Conservation (phyloP, 371 early-diverging fungal genomes). For the Mortierella sp. region DNA sequence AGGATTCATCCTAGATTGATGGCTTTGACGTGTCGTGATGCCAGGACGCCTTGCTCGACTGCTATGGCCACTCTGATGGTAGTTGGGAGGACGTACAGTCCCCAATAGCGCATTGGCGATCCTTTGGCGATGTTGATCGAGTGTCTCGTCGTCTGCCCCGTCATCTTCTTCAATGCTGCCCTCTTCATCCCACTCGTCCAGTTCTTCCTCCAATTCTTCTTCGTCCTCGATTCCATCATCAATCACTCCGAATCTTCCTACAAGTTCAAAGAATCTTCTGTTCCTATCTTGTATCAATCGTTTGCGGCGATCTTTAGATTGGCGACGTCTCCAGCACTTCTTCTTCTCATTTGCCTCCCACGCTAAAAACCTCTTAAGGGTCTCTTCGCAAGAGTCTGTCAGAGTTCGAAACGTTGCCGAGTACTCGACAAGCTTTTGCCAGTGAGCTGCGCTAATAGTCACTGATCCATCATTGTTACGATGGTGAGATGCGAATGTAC, state of each 20-base stretch:
- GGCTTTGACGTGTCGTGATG: not conserved
- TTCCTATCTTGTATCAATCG: slow-evolving; percentile 11
- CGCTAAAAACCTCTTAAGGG: slow-evolving; percentile 18
- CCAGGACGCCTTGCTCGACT: not conserved
- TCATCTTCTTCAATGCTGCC: slow-evolving; percentile 27
- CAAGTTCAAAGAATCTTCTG: not conserved
- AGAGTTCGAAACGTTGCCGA: slow-evolving; percentile 24
- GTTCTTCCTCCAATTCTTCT: slow-evolving; percentile 36
- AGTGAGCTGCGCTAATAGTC: slow-evolving; percentile 17
- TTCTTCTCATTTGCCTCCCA: slow-evolving; percentile 33
- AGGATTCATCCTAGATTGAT: not conserved
- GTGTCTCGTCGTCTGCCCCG: slow-evolving; percentile 15
- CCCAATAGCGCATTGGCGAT: not conserved
- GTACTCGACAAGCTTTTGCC: slow-evolving; percentile 31
- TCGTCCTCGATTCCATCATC: slow-evolving; percentile 18
- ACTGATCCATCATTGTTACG: slow-evolving; percentile 8
- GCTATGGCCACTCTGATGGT: not conserved
- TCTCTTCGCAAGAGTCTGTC: slow-evolving; percentile 19
- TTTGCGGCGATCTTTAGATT: slow-evolving; percentile 19
- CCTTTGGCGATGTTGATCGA: slow-evolving; percentile 1
- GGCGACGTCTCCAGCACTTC: slow-evolving; percentile 5
- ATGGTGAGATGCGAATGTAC: not conserved
- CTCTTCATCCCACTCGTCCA: slow-evolving; percentile 44
- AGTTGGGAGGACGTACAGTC: not conserved
- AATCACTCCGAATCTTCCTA: not conserved